A percentile compares a stretch with the other conserved stretches of the same genome.
Evolutionary conservation across 148 eudicot species (phyloP).

Genomic region (Bassia scoparia): DNA sequence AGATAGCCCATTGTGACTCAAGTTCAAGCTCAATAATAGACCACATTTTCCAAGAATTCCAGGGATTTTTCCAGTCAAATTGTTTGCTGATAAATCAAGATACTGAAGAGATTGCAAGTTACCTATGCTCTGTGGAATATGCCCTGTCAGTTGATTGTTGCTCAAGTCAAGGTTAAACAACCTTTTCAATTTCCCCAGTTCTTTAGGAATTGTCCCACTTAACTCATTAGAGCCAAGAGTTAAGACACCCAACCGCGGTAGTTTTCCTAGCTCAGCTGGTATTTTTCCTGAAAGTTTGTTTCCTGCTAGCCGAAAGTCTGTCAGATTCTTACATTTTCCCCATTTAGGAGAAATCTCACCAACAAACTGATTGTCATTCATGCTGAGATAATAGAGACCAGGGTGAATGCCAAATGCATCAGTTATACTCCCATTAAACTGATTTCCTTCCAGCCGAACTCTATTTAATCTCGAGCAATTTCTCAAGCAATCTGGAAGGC

Average conservation of each 20-base stretch:
- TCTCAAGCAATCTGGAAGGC: slow-evolving; percentile 66
- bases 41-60: slow-evolving; percentile 43
- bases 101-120: slow-evolving; percentile 38
- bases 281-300: slow-evolving; percentile 43
- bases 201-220: slow-evolving; percentile 35
- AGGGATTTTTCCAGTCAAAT: slow-evolving; percentile 51
- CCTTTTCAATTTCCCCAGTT: slow-evolving; percentile 39
- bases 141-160: slow-evolving; percentile 51
- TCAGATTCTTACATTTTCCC: slow-evolving; percentile 53
- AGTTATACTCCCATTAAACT: slow-evolving; percentile 60
- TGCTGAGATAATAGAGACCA: slow-evolving; percentile 40
- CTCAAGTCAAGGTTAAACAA: slow-evolving; percentile 51
- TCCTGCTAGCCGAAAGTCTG: slow-evolving; percentile 37
- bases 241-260: slow-evolving; percentile 23
- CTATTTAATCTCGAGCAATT: slow-evolving; percentile 54
- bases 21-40: slow-evolving; percentile 46
- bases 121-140: slow-evolving; percentile 52
- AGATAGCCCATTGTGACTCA: slow-evolving; percentile 57
- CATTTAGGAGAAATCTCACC: slow-evolving; percentile 63
- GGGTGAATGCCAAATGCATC: slow-evolving; percentile 64
- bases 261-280: slow-evolving; percentile 38
- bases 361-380: slow-evolving; percentile 55
- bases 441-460: slow-evolving; percentile 69
- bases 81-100: slow-evolving; percentile 71
- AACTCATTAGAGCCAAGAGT: slow-evolving; percentile 30